Evolutionary conservation across 2,329 filamentous ascomycete genomes (phyloP).

Genomic region (Pseudovirgaria hyperparasitica): DNA sequence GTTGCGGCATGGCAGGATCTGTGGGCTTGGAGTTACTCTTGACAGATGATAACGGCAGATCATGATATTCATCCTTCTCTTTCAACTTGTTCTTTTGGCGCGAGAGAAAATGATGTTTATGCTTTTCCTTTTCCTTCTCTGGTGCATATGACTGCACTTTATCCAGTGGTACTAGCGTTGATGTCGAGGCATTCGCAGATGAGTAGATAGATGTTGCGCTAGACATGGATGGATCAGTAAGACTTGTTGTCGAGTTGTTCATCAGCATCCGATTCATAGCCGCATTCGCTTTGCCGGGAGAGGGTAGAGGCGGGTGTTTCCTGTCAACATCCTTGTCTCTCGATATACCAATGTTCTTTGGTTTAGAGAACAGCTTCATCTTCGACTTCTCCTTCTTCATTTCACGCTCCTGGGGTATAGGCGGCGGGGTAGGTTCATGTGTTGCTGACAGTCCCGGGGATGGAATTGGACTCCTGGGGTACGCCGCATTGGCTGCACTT

Average conservation of each 20-base stretch:
- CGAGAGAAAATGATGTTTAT: constrained; percentile 66
- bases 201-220: constrained; percentile 54
- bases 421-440: constrained; percentile 13
- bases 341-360: constrained; percentile 60
- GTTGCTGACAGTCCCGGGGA: constrained; percentile 25
- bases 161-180: constrained; percentile 58
- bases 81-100: constrained; percentile 67
- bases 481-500: constrained; percentile 60
- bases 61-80: constrained; percentile 55
- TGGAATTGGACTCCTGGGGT: constrained; percentile 47
- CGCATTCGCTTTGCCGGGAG: constrained; percentile 52
- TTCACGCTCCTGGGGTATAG: constrained; percentile 45
- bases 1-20: constrained; percentile 61
- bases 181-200: constrained; percentile 62
- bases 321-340: constrained; percentile 46
- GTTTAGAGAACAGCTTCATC: constrained; percentile 70
- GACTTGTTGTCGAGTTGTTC: constrained; percentile 59
- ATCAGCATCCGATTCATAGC: constrained; percentile 47
- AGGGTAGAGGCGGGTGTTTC: constrained; percentile 56
- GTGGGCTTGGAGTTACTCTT: constrained; percentile 65
- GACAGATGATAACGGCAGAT: constrained; percentile 61
- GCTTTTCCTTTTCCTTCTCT: constrained; percentile 58
- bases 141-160: constrained; percentile 25
- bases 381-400: constrained; percentile 58
- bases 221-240: constrained; percentile 45